Evolutionary conservation across 1,284 basidiomycete species (phyloP), one percentile per base, ranked within the genome.

Genomic region (Cryptococcus sp.): DNA sequence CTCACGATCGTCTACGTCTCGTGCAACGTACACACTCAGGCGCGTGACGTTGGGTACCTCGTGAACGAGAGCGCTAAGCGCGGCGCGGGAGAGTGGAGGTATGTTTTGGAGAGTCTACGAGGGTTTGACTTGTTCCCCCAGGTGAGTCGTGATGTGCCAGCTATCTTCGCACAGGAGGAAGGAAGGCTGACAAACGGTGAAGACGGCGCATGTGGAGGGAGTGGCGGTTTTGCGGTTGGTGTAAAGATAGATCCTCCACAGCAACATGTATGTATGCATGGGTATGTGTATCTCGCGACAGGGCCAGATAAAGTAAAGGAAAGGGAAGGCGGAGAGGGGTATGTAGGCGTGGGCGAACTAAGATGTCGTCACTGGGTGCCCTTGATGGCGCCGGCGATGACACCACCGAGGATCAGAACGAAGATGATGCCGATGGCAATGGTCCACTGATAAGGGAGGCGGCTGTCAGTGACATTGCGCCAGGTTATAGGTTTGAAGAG

Each of bases 61-160:
- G 36, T 69, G 37, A 40, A 43, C 23, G 55, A 63, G 42, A 51
- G 46, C 18, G 48, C 40, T 12, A 61, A 40, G 50, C 23, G 53
- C 39, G 51, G 59, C 45, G 70, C 75, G 42, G 61, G 50, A 1
- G 66, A 64, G 42, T 66, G 65, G 43, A 65, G 65, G n/a, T 77
- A 77, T 50, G 80, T 81, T 55, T 67, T 95, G 65, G 87, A 91
- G 77, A 89, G 85, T 69, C 68, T 95, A 64, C 78, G 88, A 61
- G 92, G 91, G 20, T 90, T 94, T 63, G 92, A 96, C 79, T 75
- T 96, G 49, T 96, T 96, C 79, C 91, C 92, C 9, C 91, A 95
- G 79, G 93, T 91, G n/a, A 86, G 89, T 55, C 90, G 91, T 40
- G n/a, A n/a, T 46, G 28, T 42, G 13, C 35, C 18, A 0, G 28